A percentile compares a stretch with the other conserved stretches of the same genome.
Conservation (phyloP, 139 green algal species). For the Chlamydomonas sp. region DNA sequence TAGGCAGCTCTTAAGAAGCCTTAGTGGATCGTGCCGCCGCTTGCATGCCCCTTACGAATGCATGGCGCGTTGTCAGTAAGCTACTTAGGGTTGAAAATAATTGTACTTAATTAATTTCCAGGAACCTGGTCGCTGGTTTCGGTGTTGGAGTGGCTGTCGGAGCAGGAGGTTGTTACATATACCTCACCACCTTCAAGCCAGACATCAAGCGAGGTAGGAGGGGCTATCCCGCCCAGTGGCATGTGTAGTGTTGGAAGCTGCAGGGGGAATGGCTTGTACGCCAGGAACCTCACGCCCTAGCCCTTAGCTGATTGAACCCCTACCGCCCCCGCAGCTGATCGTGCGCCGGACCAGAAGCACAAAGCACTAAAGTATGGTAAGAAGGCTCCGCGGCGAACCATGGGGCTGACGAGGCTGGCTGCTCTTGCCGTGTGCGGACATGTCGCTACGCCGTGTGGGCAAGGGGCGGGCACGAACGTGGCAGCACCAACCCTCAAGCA, state of each 20-base stretch:
- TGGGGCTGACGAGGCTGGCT: not conserved
- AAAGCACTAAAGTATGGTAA: constrained; percentile 43
- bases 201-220: not conserved
- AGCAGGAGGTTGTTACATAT: constrained; percentile 40
- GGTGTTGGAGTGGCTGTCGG: constrained; percentile 28
- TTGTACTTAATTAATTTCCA: not conserved
- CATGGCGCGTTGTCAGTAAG: too few species aligned
- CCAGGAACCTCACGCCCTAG: not conserved
- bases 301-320: not conserved
- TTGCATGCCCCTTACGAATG: too few species aligned
- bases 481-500: too few species aligned
- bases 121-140: constrained; percentile 32
- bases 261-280: not conserved
- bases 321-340: not conserved
- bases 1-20: too few species aligned
- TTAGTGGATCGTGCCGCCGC: too few species aligned
- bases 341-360: not conserved
- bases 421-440: not conserved
- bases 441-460: too few species aligned
- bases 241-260: not conserved
- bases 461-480: too few species aligned
- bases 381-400: not conserved
- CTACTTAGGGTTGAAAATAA: too few species aligned
- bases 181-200: constrained; percentile 6
- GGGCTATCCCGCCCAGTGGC: not conserved